Conservation (phyloP, 2,329 filamentous ascomycete species). For the Exophiala mesophila region DNA sequence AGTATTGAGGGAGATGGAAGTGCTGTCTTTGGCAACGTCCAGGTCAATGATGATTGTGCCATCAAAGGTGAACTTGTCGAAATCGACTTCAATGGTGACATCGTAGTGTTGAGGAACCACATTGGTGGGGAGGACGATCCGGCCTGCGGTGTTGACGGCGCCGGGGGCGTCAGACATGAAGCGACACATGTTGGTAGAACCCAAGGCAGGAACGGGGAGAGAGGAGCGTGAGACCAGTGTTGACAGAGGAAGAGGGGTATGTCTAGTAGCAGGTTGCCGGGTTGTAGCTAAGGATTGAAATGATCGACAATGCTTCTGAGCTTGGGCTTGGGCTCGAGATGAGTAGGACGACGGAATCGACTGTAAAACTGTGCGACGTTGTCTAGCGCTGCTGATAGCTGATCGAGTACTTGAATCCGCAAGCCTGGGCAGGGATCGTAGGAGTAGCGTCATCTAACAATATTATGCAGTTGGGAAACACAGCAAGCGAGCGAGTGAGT, state of each 20-base stretch:
- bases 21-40: conserved; percentile 78
- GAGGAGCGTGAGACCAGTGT: no score
- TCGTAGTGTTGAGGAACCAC: conserved; percentile 91
- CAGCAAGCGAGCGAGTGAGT: no score
- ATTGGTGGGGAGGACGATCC: conserved; percentile 85
- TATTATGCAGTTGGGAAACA: no score
- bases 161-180: conserved; percentile 25
- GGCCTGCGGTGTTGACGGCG: conserved; percentile 31
- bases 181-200: conserved; percentile 22
- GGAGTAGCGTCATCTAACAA: conserved; percentile 16
- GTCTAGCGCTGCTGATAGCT: no score
- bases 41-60: conserved; percentile 82
- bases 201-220: background rate
- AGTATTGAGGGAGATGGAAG: conserved; percentile 80
- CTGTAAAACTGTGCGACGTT: conserved; percentile 2
- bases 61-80: conserved; percentile 80
- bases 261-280: no score
- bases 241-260: no score
- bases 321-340: background rate
- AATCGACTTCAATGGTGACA: conserved; percentile 84
- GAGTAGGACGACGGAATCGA: conserved; percentile 7
- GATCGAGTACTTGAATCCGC: conserved; percentile 6
- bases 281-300: no score
- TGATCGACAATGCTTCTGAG: background rate
- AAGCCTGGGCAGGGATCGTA: conserved; percentile 20